Evolutionary conservation across 495 filamentous ascomycete species (phyloP).

Genomic region (Bathelium albidoporum): DNA sequence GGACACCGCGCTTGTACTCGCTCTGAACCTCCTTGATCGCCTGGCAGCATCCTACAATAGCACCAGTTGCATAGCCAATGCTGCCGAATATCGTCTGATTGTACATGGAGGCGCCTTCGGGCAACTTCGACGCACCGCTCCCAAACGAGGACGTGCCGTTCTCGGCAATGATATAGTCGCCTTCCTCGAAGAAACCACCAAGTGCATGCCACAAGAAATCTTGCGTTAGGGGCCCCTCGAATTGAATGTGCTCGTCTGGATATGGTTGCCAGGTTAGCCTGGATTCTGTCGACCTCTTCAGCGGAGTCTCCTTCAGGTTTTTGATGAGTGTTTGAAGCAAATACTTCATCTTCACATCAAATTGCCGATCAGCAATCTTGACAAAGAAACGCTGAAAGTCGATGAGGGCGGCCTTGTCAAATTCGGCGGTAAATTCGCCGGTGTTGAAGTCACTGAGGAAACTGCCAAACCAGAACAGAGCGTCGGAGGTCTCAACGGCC

Average conservation of each 20-base stretch:
- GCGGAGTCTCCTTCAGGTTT: conserved; percentile 15
- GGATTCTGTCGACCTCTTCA: conserved; percentile 7
- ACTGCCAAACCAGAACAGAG: conserved; percentile 32
- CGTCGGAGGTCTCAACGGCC: conserved; percentile 28
- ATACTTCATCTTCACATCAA: conserved; percentile 28
- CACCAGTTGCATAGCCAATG: conserved; percentile 35
- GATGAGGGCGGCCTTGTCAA: conserved; percentile 22
- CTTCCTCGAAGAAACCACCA: conserved; percentile 27
- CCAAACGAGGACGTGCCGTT: conserved; percentile 35
- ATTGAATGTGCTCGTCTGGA: conserved; percentile 8
- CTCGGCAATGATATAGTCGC: conserved; percentile 42
- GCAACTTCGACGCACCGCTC: conserved; percentile 24
- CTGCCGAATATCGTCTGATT: conserved; percentile 34
- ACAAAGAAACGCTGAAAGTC: conserved; percentile 35
- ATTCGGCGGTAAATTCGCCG: conserved; percentile 31
- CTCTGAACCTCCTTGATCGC: conserved; percentile 58
- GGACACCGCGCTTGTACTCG: conserved; percentile 24
- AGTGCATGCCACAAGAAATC: conserved; percentile 31
- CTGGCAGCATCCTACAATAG: conserved; percentile 28
- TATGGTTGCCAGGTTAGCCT: conserved; percentile 23
- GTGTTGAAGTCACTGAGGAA: conserved; percentile 27
- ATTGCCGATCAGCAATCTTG: conserved; percentile 24
- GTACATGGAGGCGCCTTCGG: conserved; percentile 20
- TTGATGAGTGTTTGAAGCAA: conserved; percentile 24
- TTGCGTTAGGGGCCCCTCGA: conserved; percentile 19